Evolutionary conservation across 257 asterid genomes (phyloP).

Genomic region (Cinchona pubescens): DNA sequence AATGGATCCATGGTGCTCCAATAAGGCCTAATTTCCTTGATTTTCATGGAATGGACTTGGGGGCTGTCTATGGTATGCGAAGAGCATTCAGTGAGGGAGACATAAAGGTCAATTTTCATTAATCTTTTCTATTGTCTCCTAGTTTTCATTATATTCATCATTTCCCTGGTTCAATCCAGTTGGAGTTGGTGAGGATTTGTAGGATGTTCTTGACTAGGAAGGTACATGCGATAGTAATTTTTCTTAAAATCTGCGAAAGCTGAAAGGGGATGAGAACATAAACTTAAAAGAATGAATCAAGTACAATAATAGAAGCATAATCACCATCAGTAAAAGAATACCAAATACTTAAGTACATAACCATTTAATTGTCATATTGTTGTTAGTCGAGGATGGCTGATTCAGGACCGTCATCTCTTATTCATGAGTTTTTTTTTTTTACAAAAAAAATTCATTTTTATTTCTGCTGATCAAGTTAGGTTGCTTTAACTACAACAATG

Average conservation of each 20-base stretch:
- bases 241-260: not conserved
- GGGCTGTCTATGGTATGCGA: constrained; percentile 70
- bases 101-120: constrained; percentile 60
- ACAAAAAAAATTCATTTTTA: not conserved
- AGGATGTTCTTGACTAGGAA: not conserved
- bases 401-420: not conserved
- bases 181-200: constrained; percentile 4
- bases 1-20: constrained; percentile 42
- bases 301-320: not conserved
- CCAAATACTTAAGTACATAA: not conserved
- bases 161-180: not conserved
- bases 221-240: not conserved
- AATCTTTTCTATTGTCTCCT: constrained; percentile 16
- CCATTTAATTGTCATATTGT: not conserved
- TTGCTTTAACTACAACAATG: not conserved
- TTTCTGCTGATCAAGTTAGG: not conserved
- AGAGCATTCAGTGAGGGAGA: constrained; percentile 95
- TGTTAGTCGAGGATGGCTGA: not conserved
- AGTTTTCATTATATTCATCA: not conserved
- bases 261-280: not conserved
- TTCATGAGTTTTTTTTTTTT: no score
- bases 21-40: constrained; percentile 73
- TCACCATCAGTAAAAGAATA: not conserved
- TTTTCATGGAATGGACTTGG: constrained; percentile 63
- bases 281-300: not conserved